Conservation (phyloP, 495 filamentous ascomycete species). For the Penicillium malachiteum region DNA sequence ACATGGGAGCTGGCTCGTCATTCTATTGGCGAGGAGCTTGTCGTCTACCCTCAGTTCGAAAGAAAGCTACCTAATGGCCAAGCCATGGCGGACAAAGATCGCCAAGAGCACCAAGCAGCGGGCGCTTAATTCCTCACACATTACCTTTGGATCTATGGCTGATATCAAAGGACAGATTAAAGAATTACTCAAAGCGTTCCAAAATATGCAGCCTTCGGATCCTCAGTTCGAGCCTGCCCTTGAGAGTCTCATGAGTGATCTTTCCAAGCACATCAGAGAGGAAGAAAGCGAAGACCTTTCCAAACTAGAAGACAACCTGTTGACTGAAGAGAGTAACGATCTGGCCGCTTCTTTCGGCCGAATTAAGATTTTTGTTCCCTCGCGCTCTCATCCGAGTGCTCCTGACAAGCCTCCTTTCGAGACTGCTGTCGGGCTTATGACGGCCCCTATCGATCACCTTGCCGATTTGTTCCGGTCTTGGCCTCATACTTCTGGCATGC, state of each 20-base stretch:
- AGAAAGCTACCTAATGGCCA: conserved; percentile 51
- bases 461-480: conserved; percentile 34
- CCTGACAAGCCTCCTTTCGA: conserved; percentile 36
- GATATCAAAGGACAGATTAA: conserved; percentile 52
- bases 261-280: conserved; percentile 58
- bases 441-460: conserved; percentile 36
- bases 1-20: conserved; percentile 71
- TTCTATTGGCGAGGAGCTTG: conserved; percentile 64
- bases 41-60: conserved; percentile 68
- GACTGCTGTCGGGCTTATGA: conserved; percentile 29
- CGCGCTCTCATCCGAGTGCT: conserved; percentile 52
- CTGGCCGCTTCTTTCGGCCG: conserved; percentile 54
- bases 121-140: neutral
- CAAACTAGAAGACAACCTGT: conserved; percentile 48
- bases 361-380: conserved; percentile 63
- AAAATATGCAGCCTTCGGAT: conserved; percentile 48
- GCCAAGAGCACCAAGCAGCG: conserved; percentile 56
- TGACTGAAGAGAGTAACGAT: conserved; percentile 32
- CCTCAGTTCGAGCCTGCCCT: conserved; percentile 52
- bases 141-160: neutral
- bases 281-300: conserved; percentile 60
- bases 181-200: conserved; percentile 59
- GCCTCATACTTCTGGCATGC: conserved; percentile 27
- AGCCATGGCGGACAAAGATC: conserved; percentile 57
- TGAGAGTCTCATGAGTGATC: conserved; percentile 48